phyloP scores from a whole-genome alignment of 306 rosid species.

The Inga laurina region DNA sequence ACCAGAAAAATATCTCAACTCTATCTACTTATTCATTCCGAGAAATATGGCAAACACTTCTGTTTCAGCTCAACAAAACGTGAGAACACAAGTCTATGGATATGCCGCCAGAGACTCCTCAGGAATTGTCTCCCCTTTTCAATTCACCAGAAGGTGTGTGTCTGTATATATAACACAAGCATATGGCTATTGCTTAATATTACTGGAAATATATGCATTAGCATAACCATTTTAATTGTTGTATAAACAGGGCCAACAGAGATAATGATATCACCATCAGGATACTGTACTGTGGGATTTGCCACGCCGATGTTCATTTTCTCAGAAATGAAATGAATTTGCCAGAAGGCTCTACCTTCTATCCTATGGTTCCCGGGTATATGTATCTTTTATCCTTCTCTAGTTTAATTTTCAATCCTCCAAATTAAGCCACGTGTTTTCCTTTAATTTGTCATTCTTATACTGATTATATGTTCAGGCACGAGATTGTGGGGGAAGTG shows the following conservation, averaged over 20 bases:
- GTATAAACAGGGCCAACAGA: background rate
- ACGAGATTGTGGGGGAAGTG: constrained; percentile 52
- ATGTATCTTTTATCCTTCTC: background rate
- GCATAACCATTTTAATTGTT: too few species aligned
- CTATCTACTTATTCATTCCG: background rate
- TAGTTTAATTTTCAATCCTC: background rate
- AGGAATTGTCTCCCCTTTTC: constrained; percentile 40
- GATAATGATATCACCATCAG: constrained; percentile 13
- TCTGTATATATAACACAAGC: too few species aligned
- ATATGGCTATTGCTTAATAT: too few species aligned
- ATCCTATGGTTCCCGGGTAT: constrained; percentile 24
- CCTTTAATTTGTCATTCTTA: background rate
- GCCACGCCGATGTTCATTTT: constrained; percentile 5
- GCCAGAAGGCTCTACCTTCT: background rate
- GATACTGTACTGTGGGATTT: constrained; percentile 20
- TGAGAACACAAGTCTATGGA: constrained; percentile 8
- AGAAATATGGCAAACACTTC: background rate
- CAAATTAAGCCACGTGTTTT: too few species aligned
- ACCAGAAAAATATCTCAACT: too few species aligned
- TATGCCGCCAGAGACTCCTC: constrained; percentile 49
- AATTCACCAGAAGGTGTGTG: constrained; percentile 39
- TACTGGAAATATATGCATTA: too few species aligned
- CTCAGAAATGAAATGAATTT: background rate
- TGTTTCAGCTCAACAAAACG: background rate
- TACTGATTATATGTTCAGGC: constrained; percentile 25